Evolutionary conservation across 176 grass and related monocot genomes (phyloP), one percentile per base, ranked within the genome.

Genomic region (Pharus latifolius): DNA sequence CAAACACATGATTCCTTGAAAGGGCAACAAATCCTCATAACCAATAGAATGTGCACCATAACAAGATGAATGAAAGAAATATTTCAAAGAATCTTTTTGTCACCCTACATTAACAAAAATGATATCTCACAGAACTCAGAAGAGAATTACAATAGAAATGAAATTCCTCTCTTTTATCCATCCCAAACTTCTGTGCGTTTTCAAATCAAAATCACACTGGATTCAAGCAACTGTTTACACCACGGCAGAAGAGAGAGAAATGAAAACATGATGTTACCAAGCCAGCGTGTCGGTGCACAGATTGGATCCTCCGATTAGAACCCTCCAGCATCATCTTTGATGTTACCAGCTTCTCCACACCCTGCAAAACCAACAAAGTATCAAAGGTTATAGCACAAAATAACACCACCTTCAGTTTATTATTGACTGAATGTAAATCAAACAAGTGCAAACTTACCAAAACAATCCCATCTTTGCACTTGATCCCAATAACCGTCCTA

Each of bases 401-500:
- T 16, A 45, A 24, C 18, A 35, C 10, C 26, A 48, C 27, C 48
- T 32, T 23, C 49, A 56, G 32, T n/a, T n/a, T n/a, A 9, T 50
- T 16, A 65, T 13, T 37, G 11, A 35, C 20, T 32, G 30, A 42
- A 15, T 20, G 15, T 32, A 72, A 32, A 61, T 13, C 31, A 30
- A 19, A 64, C 22, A 61, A 33, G 5, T 45, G 7, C 34, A 70
- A 43, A 10, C 56, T 54, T 85, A 91, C 87, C 84, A 96, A 53
- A 46, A 96, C 87, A 73, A 96, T 83, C 24, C 87, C 91, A 79
- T 96, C 91, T 79, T 87, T 96, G 76, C 91, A 96, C 63, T 96
- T 96, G 87, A 96, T 96, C 24, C 91, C 91, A 64, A 96, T 74
- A 37, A 88, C 65, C 85, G 87, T 96, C 74, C 91, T 96, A 46